Base-by-base conservation (phyloP, 2,329 filamentous ascomycete genomes). In the Elsinoe perseae region DNA sequence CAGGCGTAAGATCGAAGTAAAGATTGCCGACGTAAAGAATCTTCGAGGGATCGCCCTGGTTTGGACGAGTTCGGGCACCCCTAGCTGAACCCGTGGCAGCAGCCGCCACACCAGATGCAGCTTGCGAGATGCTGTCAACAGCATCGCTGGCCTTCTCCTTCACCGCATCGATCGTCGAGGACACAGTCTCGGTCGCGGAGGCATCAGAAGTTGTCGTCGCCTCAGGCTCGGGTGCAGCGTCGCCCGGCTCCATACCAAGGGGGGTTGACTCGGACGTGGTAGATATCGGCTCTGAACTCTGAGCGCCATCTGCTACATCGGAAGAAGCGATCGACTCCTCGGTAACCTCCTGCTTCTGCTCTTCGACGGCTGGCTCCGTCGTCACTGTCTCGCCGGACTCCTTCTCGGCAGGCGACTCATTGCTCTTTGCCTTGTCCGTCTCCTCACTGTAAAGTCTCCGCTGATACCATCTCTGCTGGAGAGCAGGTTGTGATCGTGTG, bases 21-120 rank as follows among this genome's bases (percentile, higher is more conserved):
- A 89, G 71, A 69, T 89, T 89, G 58, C 83, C 84, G 60, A 88
- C 66, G 64, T 85, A 89, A 57, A 88, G 63, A 6, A 74, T 78
- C 59, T 71, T 70, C 50, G 73, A 16, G 72, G 72, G n/a, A 62
- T 55, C 28, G 60, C 54, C 9, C 56, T 57, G 34, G 57, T 27
- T 12, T 21, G 8, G 38, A 16, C 36, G 21, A 20, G 18, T 21
- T 38, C 55, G 34, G 28, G 25, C 53, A 2, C 30, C n/a, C 20
- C 53, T 28, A 56, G 56, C 52, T 62, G 61, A 38, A 50, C 56
- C 43, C 12, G 66, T 62, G 14, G 69, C 65, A 46, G 64, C 62
- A 40, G 65, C 61, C 34, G 64, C 63, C 56, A 60, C 58, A 21
- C 53, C 57, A 25, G 63, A 42, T 4, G 54, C 63, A 27, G 59